Evolutionary conservation across 352 stramenopile species (phyloP).

Genomic region (Thalassiosira sp.): DNA sequence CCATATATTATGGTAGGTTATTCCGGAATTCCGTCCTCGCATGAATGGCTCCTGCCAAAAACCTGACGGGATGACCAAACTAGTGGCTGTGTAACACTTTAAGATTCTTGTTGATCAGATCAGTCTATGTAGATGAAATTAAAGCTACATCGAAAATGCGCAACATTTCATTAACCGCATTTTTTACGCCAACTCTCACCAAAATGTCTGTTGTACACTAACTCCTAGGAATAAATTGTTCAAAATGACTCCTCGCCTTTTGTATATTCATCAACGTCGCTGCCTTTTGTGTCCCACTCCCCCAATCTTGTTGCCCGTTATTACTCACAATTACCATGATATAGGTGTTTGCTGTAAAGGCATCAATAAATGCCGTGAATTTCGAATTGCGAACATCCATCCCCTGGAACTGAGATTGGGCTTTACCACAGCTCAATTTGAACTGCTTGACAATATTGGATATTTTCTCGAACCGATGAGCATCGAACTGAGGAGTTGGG

Average conservation of each 20-base stretch:
- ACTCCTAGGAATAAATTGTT: slow-evolving; percentile 93
- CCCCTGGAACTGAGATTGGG: slow-evolving; percentile 96
- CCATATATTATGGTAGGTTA: no score
- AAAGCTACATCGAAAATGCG: neutral
- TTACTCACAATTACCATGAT: slow-evolving; percentile 98
- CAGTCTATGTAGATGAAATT: neutral
- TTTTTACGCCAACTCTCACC: slow-evolving; percentile 75
- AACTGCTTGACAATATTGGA: slow-evolving; percentile 99
- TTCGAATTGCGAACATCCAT: slow-evolving; percentile 95
- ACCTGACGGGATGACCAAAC: no score
- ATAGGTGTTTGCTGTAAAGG: slow-evolving; percentile 97
- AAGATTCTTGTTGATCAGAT: no score
- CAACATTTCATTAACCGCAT: neutral
- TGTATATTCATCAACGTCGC: slow-evolving; percentile 97
- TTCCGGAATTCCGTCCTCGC: no score
- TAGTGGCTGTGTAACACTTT: no score
- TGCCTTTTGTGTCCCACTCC: slow-evolving; percentile 85
- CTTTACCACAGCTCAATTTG: slow-evolving; percentile 98
- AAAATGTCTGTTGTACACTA: slow-evolving; percentile 6
- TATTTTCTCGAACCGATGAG: slow-evolving; percentile 99
- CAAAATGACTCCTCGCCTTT: slow-evolving; percentile 92
- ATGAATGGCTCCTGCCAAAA: no score
- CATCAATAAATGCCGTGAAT: slow-evolving; percentile 97
- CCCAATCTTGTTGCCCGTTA: slow-evolving; percentile 65
- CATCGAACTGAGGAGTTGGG: slow-evolving; percentile 87